Evolutionary conservation across 2,329 filamentous ascomycete genomes (phyloP), one percentile per base, ranked within the genome.

Genomic region (Metarhizium robertsii): DNA sequence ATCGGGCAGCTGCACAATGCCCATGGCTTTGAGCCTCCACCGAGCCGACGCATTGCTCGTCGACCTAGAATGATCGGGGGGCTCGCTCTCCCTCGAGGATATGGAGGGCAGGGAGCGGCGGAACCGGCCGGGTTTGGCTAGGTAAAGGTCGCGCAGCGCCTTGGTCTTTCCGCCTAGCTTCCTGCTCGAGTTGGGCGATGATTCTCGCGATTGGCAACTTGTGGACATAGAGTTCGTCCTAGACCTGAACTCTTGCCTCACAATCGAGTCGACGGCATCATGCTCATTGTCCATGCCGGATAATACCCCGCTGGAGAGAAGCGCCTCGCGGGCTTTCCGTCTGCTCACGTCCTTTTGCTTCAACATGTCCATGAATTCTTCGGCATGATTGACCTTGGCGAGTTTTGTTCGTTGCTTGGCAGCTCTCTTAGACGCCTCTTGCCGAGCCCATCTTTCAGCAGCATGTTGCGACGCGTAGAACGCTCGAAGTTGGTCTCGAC

Each of bases 1-100:
- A 58, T 82, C 74, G 4, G 76, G 72, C 72, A 80, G 75, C 58
- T 74, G 76, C 2, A 79, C 76, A 18, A 81, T 71, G 10, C 74
- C 75, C 74, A 77, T 76, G 46, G 75, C 74, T 53, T 76, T 77
- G 56, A 78, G 67, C 5, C 69, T 67, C 75, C 75, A 78, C 43
- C 72, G 67, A 53, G 74, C 72, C 6, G 74, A 76, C 6, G 70
- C 71, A 52, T 66, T 72, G 61, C 71, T 74, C 3, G 63, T 54
- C 10, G 67, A 63, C 42, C 61, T 62, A 3, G 61, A 55, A 6
- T 58, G 61, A 16, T 68, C 66, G 1, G 66, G 59, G 18, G 61
- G 63, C 25, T 61, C 60, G 32, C 59, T 58, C 13, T 64, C 65
- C 43, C 62, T 59, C 7, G 66, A 65, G 8, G 66, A 64, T 52